A percentile compares a stretch with the other conserved stretches of the same genome.
These are phyloP conservation scores for Penicillium palitans DNA, from an alignment of 2,329 filamentous ascomycete genomes.

Conservation along the genomic window DNA sequence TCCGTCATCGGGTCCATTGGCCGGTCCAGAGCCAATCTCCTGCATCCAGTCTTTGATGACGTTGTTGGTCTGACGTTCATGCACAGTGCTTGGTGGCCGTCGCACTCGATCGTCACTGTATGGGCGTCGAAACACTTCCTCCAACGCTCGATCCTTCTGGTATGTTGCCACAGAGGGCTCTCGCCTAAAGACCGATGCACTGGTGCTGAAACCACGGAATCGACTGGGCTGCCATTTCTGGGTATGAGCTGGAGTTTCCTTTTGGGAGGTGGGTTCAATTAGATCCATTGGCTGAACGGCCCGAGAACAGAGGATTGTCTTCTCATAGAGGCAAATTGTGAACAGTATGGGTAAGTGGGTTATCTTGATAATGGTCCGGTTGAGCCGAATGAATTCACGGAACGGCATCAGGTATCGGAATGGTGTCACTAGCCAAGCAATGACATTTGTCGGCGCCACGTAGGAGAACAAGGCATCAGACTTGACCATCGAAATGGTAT, in stretches of 20 bases:
- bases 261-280: conserved; percentile 67
- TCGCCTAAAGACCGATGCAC: conserved; percentile 60
- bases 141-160: conserved; percentile 84
- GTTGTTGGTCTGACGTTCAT: conserved; percentile 72
- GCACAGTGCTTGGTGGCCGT: conserved; percentile 57
- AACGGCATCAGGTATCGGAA: conserved; percentile 78
- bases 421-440: conserved; percentile 86
- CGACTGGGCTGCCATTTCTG: conserved; percentile 58
- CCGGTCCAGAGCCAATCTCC: conserved; percentile 55
- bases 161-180: conserved; percentile 87
- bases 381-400: conserved; percentile 77
- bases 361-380: conserved; percentile 85
- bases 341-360: conserved; percentile 89
- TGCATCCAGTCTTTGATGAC: conserved; percentile 93
- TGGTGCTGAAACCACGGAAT: conserved; percentile 71
- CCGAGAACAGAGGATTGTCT: conserved; percentile 69
- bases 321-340: conserved; percentile 84
- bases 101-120: conserved; percentile 63
- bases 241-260: conserved; percentile 54
- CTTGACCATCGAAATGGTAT: conserved; percentile 97
- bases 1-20: conserved; percentile 61
- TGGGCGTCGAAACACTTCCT: conserved; percentile 81
- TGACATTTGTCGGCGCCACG: conserved; percentile 84
- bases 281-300: conserved; percentile 83
- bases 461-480: conserved; percentile 97